phyloP scores from a whole-genome alignment of 2,329 filamentous ascomycete species.

The Aspergillus luchuensis region DNA sequence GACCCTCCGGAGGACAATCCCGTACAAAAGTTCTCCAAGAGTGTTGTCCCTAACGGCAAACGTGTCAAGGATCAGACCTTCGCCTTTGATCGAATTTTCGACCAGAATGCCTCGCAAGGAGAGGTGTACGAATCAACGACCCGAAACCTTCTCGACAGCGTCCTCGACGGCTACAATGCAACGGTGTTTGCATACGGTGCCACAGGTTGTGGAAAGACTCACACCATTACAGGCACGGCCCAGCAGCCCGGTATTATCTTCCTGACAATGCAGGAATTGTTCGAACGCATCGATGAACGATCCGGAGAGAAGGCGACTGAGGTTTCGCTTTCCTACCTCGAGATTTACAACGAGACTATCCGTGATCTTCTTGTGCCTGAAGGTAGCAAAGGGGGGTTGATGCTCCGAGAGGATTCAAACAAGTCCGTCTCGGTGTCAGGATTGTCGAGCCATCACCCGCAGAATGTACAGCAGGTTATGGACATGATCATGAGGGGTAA shows the following conservation, averaged over 20 bases:
- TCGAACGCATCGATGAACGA: constrained; percentile 89
- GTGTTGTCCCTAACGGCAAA: constrained; percentile 80
- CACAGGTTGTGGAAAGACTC: constrained; percentile 96
- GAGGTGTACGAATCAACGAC: constrained; percentile 97
- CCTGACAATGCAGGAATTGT: constrained; percentile 97
- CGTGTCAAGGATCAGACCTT: constrained; percentile 97
- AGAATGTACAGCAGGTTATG: constrained; percentile 95
- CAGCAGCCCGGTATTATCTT: constrained; percentile 98
- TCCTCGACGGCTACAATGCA: constrained; percentile 96
- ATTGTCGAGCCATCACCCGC: constrained; percentile 85
- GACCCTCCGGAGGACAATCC: constrained; percentile 95
- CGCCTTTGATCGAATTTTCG: constrained; percentile 93
- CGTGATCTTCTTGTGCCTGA: constrained; percentile 88
- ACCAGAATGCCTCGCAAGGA: constrained; percentile 87
- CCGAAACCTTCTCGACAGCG: constrained; percentile 84
- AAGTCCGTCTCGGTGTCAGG: constrained; percentile 89
- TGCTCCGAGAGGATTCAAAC: constrained; percentile 92
- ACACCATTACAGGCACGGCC: constrained; percentile 90
- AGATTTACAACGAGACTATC: constrained; percentile 99
- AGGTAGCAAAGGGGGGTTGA: constrained; percentile 78
- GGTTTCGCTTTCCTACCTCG: constrained; percentile 88
- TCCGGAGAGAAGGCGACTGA: constrained; percentile 86
- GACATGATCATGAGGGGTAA: constrained; percentile 98
- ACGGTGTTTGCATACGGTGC: constrained; percentile 98
- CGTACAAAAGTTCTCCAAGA: constrained; percentile 81